These are phyloP conservation scores for Chlorencoelia australis DNA, from an alignment of 2,329 filamentous ascomycete genomes.

Conservation along the genomic window DNA sequence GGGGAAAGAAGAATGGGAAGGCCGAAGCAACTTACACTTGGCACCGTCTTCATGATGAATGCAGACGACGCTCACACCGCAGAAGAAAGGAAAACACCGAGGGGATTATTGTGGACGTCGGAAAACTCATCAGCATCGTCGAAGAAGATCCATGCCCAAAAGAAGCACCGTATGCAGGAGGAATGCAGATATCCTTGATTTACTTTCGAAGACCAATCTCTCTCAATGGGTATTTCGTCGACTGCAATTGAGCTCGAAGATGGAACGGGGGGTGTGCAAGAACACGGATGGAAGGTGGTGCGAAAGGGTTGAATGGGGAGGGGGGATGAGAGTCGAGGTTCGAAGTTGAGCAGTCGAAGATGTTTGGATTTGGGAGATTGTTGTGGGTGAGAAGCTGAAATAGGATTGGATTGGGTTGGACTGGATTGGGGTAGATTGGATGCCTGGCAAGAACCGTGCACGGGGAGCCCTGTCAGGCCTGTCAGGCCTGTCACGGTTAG, in stretches of 20 bases:
- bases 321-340: not conserved
- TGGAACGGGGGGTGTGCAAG: not conserved
- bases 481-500: not conserved
- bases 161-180: not conserved
- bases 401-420: no score
- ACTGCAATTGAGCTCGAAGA: no score
- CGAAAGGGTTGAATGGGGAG: not conserved
- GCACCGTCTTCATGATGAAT: conserved; percentile 25
- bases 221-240: no score
- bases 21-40: conserved; percentile 21
- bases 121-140: conserved; percentile 22
- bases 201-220: no score
- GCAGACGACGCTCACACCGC: conserved; percentile 11
- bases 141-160: conserved; percentile 19
- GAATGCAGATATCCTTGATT: no score
- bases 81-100: conserved; percentile 16
- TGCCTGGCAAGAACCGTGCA: not conserved
- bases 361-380: no score
- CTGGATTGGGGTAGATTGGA: not conserved
- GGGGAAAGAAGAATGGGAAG: not conserved
- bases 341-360: no score
- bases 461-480: no score
- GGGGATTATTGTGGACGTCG: conserved; percentile 14
- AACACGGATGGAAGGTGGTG: not conserved
- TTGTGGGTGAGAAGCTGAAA: conserved; percentile 1